Base-by-base conservation (phyloP, 176 grass and related monocot species). In the Olyra latifolia region DNA sequence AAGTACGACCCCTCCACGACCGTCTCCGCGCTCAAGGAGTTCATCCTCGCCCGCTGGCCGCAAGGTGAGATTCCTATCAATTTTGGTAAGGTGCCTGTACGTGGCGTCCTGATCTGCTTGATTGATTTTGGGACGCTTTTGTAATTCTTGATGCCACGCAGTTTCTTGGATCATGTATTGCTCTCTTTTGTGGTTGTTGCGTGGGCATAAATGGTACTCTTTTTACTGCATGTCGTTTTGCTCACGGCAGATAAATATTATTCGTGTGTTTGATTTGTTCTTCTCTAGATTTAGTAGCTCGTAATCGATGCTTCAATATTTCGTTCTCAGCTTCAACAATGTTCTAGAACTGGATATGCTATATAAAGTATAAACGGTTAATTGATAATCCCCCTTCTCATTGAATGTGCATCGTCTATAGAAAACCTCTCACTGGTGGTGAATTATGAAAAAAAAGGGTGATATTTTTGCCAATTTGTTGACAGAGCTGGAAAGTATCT, bases 11-110 rank as follows among this genome's bases (percentile, higher is more conserved):
- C 91, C 23, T 79, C 91, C 6, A 93, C 91, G 22, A 93, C 91
- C 71, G 88, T 97, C 57, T 87, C 85, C 2, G 82, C 91, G 72
- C 94, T 97, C 86, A 97, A 97, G 87, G 94, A 97, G 80, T 78
- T 79, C 80, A 93, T 97, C 28, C 76, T 97, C 66, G 81, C 94
- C 79, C 91, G 86, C 72, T 97, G 94, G 94, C 94, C 94, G 46
- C 91, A 93, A 93, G 94, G 94, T 97, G 88, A 86, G 87, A 69
- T 69, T 74, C 74, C 40, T 62, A 11, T 83, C 30, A 63, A 71
- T 80, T 80, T 89, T 28, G 27, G 42, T 71, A 71, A 46, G 15
- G 14, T 62, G 11, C 46, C n/a, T 67, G 28, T 4, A 6, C 27
- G 15, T 69, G 9, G 17, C 43, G 38, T 15, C 29, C 78, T 68